These are phyloP conservation scores for Hemisphaericaspora subhashii DNA, from an alignment of 1,139 yeast species.

Conservation along the genomic window DNA sequence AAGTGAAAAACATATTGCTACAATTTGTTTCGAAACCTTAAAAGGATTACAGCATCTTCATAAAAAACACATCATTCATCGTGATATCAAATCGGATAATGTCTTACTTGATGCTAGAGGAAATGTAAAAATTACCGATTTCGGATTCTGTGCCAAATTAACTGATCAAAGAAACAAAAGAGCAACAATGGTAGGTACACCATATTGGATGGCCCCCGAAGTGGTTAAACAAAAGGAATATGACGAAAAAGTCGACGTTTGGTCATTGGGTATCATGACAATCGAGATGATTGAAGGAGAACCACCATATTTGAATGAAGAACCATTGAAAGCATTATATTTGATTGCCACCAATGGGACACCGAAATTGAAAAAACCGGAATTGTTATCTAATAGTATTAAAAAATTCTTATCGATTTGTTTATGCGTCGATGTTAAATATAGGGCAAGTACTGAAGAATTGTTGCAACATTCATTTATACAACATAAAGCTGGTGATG, in stretches of 20 bases:
- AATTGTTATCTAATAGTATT: constrained; percentile 69
- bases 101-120: constrained; percentile 84
- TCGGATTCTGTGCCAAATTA: constrained; percentile 95
- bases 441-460: constrained; percentile 89
- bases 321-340: constrained; percentile 63
- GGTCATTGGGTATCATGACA: constrained; percentile 98
- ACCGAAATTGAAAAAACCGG: constrained; percentile 90
- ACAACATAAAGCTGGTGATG: constrained; percentile 64
- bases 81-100: constrained; percentile 95
- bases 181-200: constrained; percentile 99
- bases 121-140: constrained; percentile 92
- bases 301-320: constrained; percentile 96
- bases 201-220: constrained; percentile 99
- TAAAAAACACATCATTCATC: constrained; percentile 86
- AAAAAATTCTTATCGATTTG: constrained; percentile 89
- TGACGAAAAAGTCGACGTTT: constrained; percentile 95
- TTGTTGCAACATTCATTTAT: constrained; percentile 80
- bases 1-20: constrained; percentile 78
- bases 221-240: constrained; percentile 95
- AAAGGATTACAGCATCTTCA: constrained; percentile 91
- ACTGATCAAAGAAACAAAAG: constrained; percentile 91
- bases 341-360: constrained; percentile 96
- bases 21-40: constrained; percentile 87
- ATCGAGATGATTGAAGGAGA: constrained; percentile 98
- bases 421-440: constrained; percentile 90